Conservation (phyloP, 2,329 filamentous ascomycete species). For the Fusarium chlamydosporum region DNA sequence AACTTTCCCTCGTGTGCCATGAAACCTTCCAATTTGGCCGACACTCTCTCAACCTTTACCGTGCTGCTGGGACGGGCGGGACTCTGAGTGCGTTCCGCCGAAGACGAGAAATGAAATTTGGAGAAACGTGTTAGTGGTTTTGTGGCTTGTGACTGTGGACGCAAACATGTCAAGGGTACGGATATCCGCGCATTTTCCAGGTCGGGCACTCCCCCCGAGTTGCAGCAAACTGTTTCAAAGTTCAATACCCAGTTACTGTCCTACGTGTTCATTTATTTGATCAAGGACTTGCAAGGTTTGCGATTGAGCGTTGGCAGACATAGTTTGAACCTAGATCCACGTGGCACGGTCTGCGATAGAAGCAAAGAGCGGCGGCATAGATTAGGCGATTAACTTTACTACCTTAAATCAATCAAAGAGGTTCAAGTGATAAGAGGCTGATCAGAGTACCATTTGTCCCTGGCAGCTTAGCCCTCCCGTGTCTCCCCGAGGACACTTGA, state of each 20-base stretch:
- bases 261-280: not conserved
- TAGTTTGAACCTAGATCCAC: not conserved
- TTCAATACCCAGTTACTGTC: no score
- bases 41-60: slow-evolving; percentile 2
- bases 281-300: not conserved
- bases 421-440: no score
- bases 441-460: not conserved
- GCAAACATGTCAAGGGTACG: not conserved
- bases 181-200: not conserved
- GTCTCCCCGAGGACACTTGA: not conserved
- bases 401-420: not conserved
- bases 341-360: not conserved
- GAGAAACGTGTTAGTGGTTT: not conserved
- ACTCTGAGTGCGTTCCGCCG: not conserved
- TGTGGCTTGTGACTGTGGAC: not conserved
- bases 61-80: not conserved
- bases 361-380: not conserved
- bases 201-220: not conserved
- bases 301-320: not conserved
- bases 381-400: not conserved
- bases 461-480: not conserved
- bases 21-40: not conserved
- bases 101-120: no score
- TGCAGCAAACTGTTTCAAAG: not conserved
- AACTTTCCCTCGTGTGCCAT: not conserved